phyloP scores from a whole-genome alignment of 441 rosid genomes.

The Adansonia madagascariensis region DNA sequence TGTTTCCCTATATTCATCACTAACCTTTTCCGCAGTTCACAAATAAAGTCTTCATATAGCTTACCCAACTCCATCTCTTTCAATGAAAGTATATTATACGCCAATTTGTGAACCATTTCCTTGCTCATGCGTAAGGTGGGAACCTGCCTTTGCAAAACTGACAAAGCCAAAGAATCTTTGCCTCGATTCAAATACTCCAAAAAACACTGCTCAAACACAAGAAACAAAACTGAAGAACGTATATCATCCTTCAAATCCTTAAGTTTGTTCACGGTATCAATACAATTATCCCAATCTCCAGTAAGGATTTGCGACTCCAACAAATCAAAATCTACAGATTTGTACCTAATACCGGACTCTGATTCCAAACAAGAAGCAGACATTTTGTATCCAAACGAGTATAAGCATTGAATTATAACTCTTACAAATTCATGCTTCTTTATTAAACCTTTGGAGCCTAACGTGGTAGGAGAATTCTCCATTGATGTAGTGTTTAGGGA shows the following conservation, averaged over 20 bases:
- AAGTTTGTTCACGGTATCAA: slow-evolving; percentile 45
- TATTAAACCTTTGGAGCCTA: slow-evolving; percentile 69
- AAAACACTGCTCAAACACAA: slow-evolving; percentile 65
- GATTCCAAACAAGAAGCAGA: slow-evolving; percentile 71
- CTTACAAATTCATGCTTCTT: slow-evolving; percentile 66
- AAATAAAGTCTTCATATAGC: slow-evolving; percentile 40
- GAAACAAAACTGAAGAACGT: slow-evolving; percentile 59
- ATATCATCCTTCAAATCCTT: slow-evolving; percentile 47
- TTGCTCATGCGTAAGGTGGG: slow-evolving; percentile 47
- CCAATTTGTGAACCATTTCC: slow-evolving; percentile 65
- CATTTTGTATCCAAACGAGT: slow-evolving; percentile 67
- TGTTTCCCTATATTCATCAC: slow-evolving; percentile 57
- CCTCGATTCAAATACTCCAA: slow-evolving; percentile 64
- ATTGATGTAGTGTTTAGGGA: slow-evolving; percentile 35
- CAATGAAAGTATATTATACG: slow-evolving; percentile 47
- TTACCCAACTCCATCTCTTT: slow-evolving; percentile 52
- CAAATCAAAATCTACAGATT: slow-evolving; percentile 50
- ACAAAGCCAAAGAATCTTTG: slow-evolving; percentile 58
- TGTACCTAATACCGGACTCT: slow-evolving; percentile 61
- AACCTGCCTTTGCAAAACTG: slow-evolving; percentile 59
- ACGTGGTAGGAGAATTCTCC: slow-evolving; percentile 51
- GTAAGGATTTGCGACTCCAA: slow-evolving; percentile 60
- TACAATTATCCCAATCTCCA: slow-evolving; percentile 73
- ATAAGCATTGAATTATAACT: slow-evolving; percentile 67
- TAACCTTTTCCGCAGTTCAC: slow-evolving; percentile 51